A percentile compares a stretch with the other conserved stretches of the same genome.
phyloP scores from a whole-genome alignment of 352 stramenopile genomes.

The Phytophthora pluvialis region DNA sequence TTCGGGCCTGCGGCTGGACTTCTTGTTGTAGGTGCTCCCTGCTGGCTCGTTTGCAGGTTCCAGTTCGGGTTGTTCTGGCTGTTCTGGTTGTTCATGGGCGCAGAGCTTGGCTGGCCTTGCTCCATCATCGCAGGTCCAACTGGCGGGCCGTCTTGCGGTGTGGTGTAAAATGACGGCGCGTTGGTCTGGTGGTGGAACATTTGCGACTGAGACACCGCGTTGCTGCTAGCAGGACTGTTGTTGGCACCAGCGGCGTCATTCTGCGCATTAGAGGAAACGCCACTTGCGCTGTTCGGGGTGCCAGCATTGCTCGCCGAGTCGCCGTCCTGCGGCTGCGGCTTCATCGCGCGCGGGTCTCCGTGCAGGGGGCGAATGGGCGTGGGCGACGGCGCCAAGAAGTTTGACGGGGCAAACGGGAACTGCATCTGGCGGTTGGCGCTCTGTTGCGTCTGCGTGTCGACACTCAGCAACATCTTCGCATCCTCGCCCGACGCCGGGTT shows the following conservation, averaged over 20 bases:
- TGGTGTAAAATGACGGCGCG: slow-evolving; percentile 68
- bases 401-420: slow-evolving; percentile 66
- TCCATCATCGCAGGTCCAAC: slow-evolving; percentile 46
- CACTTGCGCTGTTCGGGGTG: slow-evolving; percentile 7
- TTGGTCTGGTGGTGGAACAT: slow-evolving; percentile 68
- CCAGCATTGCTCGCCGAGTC: slow-evolving; percentile 7
- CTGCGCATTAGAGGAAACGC: neutral
- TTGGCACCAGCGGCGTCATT: slow-evolving; percentile 20
- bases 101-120: slow-evolving; percentile 32
- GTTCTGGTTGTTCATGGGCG: slow-evolving; percentile 25
- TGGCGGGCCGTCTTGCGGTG: slow-evolving; percentile 48
- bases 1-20: slow-evolving; percentile 22
- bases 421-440: slow-evolving; percentile 39
- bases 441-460: slow-evolving; percentile 25
- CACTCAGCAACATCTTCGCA: slow-evolving; percentile 4
- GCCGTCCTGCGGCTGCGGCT: slow-evolving; percentile 28
- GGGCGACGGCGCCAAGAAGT: slow-evolving; percentile 68
- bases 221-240: slow-evolving; percentile 15
- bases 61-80: slow-evolving; percentile 35
- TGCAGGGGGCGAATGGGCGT: slow-evolving; percentile 79
- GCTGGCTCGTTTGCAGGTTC: slow-evolving; percentile 34
- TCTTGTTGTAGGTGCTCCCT: slow-evolving; percentile 16
- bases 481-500: neutral
- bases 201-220: slow-evolving; percentile 50
- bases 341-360: slow-evolving; percentile 62